Evolutionary conservation across 139 green algal genomes (phyloP).

Genomic region (Chlamydomonas incerta): DNA sequence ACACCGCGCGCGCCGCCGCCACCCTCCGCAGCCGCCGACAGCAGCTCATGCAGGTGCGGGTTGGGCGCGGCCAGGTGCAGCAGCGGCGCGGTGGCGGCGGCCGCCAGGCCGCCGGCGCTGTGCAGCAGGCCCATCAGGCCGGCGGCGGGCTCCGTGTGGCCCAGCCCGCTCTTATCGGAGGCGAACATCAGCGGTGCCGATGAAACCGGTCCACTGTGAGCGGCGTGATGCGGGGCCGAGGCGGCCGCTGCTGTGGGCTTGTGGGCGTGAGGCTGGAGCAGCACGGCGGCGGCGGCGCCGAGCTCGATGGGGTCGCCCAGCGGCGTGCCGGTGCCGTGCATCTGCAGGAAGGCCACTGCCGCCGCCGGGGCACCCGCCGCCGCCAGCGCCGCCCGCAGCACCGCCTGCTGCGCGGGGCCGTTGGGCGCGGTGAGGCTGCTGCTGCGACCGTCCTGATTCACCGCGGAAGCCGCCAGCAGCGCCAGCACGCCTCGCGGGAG

Average conservation of each 20-base stretch:
- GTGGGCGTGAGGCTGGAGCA: background rate
- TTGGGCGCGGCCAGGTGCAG: slow-evolving; percentile 81
- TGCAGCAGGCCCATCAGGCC: slow-evolving; percentile 76
- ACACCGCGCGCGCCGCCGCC: background rate
- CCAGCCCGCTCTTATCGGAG: slow-evolving; percentile 83
- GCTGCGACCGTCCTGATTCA: slow-evolving; percentile 93
- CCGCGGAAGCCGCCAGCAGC: slow-evolving; percentile 44
- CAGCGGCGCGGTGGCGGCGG: slow-evolving; percentile 43
- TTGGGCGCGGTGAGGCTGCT: slow-evolving; percentile 90
- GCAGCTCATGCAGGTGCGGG: slow-evolving; percentile 58
- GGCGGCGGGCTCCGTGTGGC: slow-evolving; percentile 89
- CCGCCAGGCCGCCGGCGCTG: slow-evolving; percentile 43
- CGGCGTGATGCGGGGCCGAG: too few species aligned
- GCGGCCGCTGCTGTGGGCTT: background rate
- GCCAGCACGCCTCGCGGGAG: background rate
- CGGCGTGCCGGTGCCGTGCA: slow-evolving; percentile 87
- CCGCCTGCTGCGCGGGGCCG: slow-evolving; percentile 87
- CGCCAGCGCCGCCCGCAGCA: slow-evolving; percentile 70
- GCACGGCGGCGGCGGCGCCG: slow-evolving; percentile 69
- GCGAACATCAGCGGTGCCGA: slow-evolving; percentile 61
- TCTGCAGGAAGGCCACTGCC: slow-evolving; percentile 68
- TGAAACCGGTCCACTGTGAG: too few species aligned
- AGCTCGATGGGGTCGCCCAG: slow-evolving; percentile 93
- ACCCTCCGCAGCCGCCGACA: background rate
- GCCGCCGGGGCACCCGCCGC: slow-evolving; percentile 32